Base-by-base conservation (phyloP, 2,329 filamentous ascomycete genomes). In the Hypoxylon sp. region DNA sequence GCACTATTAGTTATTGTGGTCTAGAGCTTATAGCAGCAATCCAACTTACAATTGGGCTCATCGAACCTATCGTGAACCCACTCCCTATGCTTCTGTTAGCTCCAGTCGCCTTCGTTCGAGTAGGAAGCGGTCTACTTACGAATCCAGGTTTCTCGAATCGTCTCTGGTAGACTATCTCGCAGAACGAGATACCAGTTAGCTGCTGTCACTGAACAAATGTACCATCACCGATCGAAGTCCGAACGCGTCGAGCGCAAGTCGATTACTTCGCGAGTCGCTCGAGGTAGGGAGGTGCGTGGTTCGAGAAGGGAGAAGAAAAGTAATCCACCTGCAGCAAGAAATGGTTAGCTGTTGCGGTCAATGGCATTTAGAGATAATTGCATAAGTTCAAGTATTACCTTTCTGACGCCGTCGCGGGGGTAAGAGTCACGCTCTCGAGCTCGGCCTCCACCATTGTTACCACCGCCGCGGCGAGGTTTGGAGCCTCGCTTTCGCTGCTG, bases 41-140 rank as follows among this genome's bases (percentile, higher is more conserved):
- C 40, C 11, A 23, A 37, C 68, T 66, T 75, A 81, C 86, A 80
- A 70, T 87, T 53, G 29, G 63, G 82, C 66, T 90, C 89, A 71
- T 94, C 89, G 70, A 85, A 96, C 69, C 86, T 89, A 75, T 96
- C 90, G 71, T 97, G 92, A 63, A 96, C 90, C 92, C 92, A 97
- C 78, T 96, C 91, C 68, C 90, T 69, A 48, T 90, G 58, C 30
- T 37, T 19, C 32, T 45, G 63, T 72, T 54, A 71, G 64, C 43
- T 45, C 25, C 17, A 20, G 30, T 41, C 20, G 36, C 38, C 7
- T 20, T 51, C 36, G 11, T 20, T 12, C 12, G 7, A 19, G 23
- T 5, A 15, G 21, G 19, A n/a, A n/a, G 25, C 4, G 16, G 17
- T 48, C 11, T 37, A 75, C 82, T 57, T 72, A 91, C 88, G 83